Base-by-base conservation (phyloP, 2,329 filamentous ascomycete genomes). In the Paecilomyces sp. region DNA sequence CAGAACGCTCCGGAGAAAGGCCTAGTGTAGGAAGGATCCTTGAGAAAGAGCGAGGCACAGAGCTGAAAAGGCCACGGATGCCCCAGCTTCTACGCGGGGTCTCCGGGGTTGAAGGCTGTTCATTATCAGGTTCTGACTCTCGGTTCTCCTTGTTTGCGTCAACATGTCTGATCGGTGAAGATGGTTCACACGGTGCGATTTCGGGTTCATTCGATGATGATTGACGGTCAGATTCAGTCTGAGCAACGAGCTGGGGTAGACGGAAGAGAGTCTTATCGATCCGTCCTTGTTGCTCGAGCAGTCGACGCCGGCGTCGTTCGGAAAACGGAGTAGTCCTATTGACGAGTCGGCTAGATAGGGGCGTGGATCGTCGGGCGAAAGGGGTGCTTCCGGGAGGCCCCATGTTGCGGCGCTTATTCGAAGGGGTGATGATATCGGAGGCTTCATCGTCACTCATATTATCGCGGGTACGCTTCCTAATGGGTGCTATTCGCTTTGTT, bases 201-300 rank as follows among this genome's bases (percentile, higher is more conserved):
- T 52, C 18, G 24, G 51, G 34, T 28, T 55, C 41, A n/a, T 28
- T 33, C 57, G 61, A 58, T 22, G 12, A 60, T 22, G 22, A 61
- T 22, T 36, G 64, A n/a, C 68, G 65, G 57, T 72, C 68, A 15
- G 68, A 63, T 41, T 70, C 67, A 25, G 65, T 66, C 60, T 74
- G 69, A 18, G 67, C 66, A n/a, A 75, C 60, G 7, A 71, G 62
- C 47, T 72, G 60, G 15, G 72, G 68, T 31, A 74, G 60, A 15
- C 70, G 71, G 52, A 70, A 73, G 11, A 74, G 60, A 3, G 74
- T 74, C n/a, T 63, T 67, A 22, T 72, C 64, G 30, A 75, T 70
- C 4, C 68, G 67, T 12, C 72, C 74, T 55, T 68, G 62, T 25
- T 63, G 64, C 59, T 74, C 71, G 2, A 63, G 64, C 18, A 63